phyloP scores from a whole-genome alignment of 1,284 basidiomycete genomes.

The Retiboletus fuscus region DNA sequence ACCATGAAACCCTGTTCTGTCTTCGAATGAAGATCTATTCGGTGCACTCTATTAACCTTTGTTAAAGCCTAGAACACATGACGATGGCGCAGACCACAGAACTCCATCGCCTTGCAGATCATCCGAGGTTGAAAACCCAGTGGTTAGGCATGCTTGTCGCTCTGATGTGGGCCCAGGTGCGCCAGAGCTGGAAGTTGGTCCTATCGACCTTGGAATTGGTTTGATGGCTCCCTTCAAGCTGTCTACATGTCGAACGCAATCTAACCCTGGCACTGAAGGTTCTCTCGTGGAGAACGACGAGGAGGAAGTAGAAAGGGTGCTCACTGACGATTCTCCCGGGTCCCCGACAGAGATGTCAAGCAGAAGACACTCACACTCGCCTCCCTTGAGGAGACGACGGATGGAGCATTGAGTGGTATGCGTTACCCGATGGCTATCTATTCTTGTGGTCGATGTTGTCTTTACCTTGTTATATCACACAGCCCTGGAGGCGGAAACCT shows the following conservation, averaged over 20 bases:
- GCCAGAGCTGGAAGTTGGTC: conserved; percentile 48
- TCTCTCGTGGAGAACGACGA: conserved; percentile 47
- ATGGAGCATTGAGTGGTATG: conserved; percentile 42
- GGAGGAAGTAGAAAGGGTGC: conserved; percentile 47
- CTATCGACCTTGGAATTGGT: conserved; percentile 61
- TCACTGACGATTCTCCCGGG: conserved; percentile 39
- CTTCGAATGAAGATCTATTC: conserved; percentile 51
- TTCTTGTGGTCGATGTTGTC: conserved; percentile 29
- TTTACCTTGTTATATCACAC: conserved; percentile 31
- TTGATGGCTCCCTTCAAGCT: conserved; percentile 66
- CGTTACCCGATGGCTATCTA: conserved; percentile 20
- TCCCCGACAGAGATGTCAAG: conserved; percentile 44
- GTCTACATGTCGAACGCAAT: conserved; percentile 47
- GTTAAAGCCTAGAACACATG: conserved; percentile 30
- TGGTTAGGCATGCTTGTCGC: conserved; percentile 60
- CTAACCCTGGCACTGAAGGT: conserved; percentile 27
- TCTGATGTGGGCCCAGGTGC: conserved; percentile 38
- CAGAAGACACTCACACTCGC: conserved; percentile 46
- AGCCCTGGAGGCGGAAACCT: conserved; percentile 25
- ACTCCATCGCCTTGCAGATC: conserved; percentile 50
- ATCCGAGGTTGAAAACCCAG: conserved; percentile 68
- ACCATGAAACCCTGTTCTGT: conserved; percentile 50
- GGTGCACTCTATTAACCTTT: conserved; percentile 47
- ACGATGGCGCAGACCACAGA: conserved; percentile 30
- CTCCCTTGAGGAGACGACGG: conserved; percentile 60